A percentile compares a stretch with the other conserved stretches of the same genome.
Conservation (phyloP, 83 land plant genomes). For the Picea abies region DNA sequence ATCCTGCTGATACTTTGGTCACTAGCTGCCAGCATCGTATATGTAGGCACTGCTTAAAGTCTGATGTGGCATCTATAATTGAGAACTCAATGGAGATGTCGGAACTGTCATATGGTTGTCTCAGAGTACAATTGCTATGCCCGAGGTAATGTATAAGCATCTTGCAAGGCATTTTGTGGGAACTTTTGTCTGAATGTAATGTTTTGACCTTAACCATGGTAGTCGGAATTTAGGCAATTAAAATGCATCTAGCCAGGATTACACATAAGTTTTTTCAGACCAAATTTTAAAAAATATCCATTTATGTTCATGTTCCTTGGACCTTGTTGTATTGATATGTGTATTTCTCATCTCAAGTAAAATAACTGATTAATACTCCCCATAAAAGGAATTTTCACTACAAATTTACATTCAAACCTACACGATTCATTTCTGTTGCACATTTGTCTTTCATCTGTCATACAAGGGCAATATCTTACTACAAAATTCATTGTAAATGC, state of each 20-base stretch:
- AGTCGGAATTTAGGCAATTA: not conserved
- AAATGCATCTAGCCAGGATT: not conserved
- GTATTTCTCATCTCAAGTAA: not conserved
- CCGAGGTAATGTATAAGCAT: constrained; percentile 6
- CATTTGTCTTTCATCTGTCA: no score
- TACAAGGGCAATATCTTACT: no score
- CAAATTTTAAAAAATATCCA: no score
- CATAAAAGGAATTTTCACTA: not conserved
- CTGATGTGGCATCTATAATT: not conserved
- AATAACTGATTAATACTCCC: not conserved
- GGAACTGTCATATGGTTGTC: not conserved
- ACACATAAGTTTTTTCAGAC: not conserved
- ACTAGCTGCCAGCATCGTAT: not conserved
- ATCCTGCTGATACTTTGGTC: not conserved
- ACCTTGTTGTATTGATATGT: no score
- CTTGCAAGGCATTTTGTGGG: not conserved
- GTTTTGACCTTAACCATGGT: not conserved
- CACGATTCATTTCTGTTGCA: no score
- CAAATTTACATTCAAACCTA: no score
- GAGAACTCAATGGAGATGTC: not conserved
- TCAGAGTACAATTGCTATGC: constrained; percentile 4
- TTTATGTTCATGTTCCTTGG: no score
- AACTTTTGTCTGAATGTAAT: no score
- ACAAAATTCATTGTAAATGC: no score
- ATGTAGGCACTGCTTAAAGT: not conserved